A percentile compares a stretch with the other conserved stretches of the same genome.
Conservation (phyloP, 2,329 filamentous ascomycete genomes). For the Trichoderma hamatum region DNA sequence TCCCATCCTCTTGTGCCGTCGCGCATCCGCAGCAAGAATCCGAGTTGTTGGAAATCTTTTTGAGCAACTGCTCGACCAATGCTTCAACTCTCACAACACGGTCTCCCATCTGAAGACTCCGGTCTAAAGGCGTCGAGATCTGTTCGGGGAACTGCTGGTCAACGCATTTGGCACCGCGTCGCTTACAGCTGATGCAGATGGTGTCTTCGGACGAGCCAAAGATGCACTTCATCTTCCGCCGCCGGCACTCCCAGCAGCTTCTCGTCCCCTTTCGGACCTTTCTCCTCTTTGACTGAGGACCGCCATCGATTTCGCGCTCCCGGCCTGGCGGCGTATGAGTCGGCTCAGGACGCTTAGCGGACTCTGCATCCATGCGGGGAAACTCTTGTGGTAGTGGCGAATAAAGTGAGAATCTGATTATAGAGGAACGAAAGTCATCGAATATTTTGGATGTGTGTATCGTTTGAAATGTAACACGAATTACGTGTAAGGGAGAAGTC, state of each 20-base stretch:
- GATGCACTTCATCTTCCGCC: conserved; percentile 56
- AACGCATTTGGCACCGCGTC: conserved; percentile 49
- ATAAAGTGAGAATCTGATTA: not conserved
- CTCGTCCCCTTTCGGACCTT: conserved; percentile 57
- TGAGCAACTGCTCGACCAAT: conserved; percentile 37
- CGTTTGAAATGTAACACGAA: not conserved
- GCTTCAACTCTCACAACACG: conserved; percentile 44
- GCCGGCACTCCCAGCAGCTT: conserved; percentile 63
- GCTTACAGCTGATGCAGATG: conserved; percentile 50
- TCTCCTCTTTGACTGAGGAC: not conserved
- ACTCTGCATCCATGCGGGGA: not conserved
- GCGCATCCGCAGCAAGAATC: not conserved
- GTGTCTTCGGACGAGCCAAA: conserved; percentile 43
- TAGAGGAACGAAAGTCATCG: not conserved
- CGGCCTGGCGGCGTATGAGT: not conserved
- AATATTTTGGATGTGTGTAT: not conserved
- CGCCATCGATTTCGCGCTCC: not conserved
- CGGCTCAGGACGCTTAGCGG: not conserved
- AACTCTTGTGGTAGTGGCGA: not conserved
- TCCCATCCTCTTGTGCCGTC: not conserved
- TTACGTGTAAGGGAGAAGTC: not conserved
- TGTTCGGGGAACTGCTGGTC: conserved; percentile 52
- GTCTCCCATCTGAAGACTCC: conserved; percentile 34
- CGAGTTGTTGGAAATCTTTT: not conserved
- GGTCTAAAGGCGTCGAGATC: conserved; percentile 23